These are phyloP conservation scores for Hemisphaericaspora xylofermentans DNA, from an alignment of 1,139 yeast genomes.

Conservation along the genomic window DNA sequence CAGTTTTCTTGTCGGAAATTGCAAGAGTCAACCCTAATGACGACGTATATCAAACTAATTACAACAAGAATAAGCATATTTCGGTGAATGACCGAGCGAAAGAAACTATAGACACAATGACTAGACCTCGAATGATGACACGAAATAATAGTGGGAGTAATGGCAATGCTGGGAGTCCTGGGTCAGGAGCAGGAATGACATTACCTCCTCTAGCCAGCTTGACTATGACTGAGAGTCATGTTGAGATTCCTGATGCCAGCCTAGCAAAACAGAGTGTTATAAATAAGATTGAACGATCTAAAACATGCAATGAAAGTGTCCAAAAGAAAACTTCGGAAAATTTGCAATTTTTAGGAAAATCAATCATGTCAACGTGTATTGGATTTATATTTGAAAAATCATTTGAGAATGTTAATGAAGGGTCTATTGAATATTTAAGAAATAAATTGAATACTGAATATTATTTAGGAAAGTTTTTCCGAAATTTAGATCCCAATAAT, in stretches of 20 bases:
- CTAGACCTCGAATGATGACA: slow-evolving; percentile 29
- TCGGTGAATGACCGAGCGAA: slow-evolving; percentile 37
- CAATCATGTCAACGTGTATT: slow-evolving; percentile 53
- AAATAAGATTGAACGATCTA: slow-evolving; percentile 58
- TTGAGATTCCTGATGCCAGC: slow-evolving; percentile 10
- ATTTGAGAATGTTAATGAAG: slow-evolving; percentile 24
- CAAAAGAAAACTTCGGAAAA: slow-evolving; percentile 42
- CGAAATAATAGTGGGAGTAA: not conserved
- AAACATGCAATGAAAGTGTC: slow-evolving; percentile 59
- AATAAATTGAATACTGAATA: slow-evolving; percentile 47
- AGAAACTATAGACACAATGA: slow-evolving; percentile 38
- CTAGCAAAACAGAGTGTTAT: slow-evolving; percentile 28
- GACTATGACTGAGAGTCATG: slow-evolving; percentile 7
- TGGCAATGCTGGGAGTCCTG: too few species aligned
- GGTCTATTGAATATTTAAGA: slow-evolving; percentile 57
- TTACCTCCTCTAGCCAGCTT: slow-evolving; percentile 18
- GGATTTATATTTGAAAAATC: slow-evolving; percentile 62
- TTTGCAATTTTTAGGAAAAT: slow-evolving; percentile 57
- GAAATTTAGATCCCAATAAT: slow-evolving; percentile 47
- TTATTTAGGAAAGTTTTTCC: slow-evolving; percentile 49
- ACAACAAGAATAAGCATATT: slow-evolving; percentile 30
- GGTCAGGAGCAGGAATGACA: slow-evolving; percentile 3
- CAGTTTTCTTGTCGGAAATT: slow-evolving; percentile 39
- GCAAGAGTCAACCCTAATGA: slow-evolving; percentile 38
- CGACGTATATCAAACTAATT: slow-evolving; percentile 34